These are phyloP conservation scores for Salix koriyanagi DNA, from an alignment of 345 rosid genomes.

Conservation along the genomic window DNA sequence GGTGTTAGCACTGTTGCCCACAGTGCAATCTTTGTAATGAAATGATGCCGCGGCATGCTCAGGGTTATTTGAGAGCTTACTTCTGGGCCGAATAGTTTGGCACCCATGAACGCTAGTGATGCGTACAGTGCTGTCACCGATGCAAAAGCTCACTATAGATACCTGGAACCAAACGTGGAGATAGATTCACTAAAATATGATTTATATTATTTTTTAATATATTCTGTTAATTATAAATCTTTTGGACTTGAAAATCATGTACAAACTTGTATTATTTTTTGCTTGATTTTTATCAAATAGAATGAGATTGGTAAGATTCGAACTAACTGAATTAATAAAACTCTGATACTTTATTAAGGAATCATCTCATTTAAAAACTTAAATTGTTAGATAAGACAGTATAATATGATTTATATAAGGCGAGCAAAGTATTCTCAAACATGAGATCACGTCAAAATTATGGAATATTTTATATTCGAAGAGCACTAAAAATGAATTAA, in stretches of 20 bases:
- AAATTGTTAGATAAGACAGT: too few relatives aligned
- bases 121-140: constrained; percentile 49
- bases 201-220: too few relatives aligned
- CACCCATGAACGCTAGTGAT: constrained; percentile 61
- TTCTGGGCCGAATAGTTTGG: constrained; percentile 57
- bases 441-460: not conserved
- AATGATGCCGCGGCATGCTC: constrained; percentile 52
- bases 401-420: not conserved
- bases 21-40: constrained; percentile 62
- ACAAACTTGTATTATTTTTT: too few relatives aligned
- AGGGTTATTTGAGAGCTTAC: constrained; percentile 69
- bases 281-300: too few relatives aligned
- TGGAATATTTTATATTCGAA: not conserved
- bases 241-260: too few relatives aligned
- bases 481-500: not conserved
- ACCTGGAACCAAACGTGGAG: constrained; percentile 32
- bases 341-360: too few relatives aligned
- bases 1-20: constrained; percentile 81
- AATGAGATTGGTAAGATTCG: too few relatives aligned
- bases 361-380: too few relatives aligned
- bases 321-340: too few relatives aligned
- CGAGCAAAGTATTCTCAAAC: not conserved
- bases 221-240: too few relatives aligned
- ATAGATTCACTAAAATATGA: too few relatives aligned
- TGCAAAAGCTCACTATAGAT: constrained; percentile 66